phyloP scores from a whole-genome alignment of 176 grass and related monocot genomes.

The Aegilops umbellulata region DNA sequence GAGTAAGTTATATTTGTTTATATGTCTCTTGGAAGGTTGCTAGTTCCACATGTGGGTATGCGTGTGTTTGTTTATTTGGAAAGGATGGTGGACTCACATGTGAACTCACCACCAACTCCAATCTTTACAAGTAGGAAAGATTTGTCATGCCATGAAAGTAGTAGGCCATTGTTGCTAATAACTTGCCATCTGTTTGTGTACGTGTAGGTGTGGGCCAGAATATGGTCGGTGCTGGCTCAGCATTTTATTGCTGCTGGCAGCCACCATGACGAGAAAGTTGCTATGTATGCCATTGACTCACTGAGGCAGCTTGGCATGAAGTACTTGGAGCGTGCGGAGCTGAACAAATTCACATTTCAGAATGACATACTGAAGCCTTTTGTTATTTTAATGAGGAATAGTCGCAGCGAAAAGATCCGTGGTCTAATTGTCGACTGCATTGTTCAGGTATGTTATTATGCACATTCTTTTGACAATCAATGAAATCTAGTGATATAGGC shows the following conservation, averaged over 20 bases:
- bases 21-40: no score
- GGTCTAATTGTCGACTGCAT: conserved; percentile 98
- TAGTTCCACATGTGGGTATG: no score
- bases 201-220: conserved; percentile 97
- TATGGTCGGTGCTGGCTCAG: conserved; percentile 91
- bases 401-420: conserved; percentile 81
- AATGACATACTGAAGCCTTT: conserved; percentile 99
- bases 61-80: no score
- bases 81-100: no score
- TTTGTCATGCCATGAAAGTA: background rate
- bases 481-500: background rate
- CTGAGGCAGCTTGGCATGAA: conserved; percentile 99
- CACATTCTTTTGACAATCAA: conserved; percentile 7
- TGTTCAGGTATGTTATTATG: conserved; percentile 67
- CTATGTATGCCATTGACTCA: conserved; percentile 98
- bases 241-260: conserved; percentile 99
- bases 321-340: conserved; percentile 95
- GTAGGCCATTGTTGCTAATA: background rate
- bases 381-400: conserved; percentile 99
- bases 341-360: conserved; percentile 99
- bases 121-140: background rate
- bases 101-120: no score
- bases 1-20: no score
- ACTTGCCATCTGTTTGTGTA: conserved; percentile 29
- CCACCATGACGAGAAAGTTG: conserved; percentile 92